Evolutionary conservation across 2,329 filamentous ascomycete species (phyloP), one percentile per base, ranked within the genome.

Genomic region (Colletotrichum tamarilloi): DNA sequence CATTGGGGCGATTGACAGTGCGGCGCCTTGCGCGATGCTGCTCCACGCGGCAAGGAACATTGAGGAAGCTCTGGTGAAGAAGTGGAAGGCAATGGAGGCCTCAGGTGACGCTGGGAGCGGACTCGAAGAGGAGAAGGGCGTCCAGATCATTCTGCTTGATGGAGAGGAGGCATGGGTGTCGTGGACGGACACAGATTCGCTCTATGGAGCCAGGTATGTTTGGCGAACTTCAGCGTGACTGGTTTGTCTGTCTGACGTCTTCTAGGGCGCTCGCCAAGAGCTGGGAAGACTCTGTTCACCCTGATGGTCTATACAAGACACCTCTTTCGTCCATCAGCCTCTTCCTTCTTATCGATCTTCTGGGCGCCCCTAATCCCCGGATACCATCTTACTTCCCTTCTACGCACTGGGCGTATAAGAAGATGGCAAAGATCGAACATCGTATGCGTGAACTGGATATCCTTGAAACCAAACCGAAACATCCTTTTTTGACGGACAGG

Each of bases 1-100:
- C 81, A 93, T 99, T 72, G 97, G 97, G 0, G 97, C 96, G 0
- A 97, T 91, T 16, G 97, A 99, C 80, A 98, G 95, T 78, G 97
- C 97, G 1, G 97, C 94, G 22, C 95, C 97, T 11, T 98, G 96
- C 82, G 97, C 97, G 0, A 95, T 98, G 88, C 87, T 99, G 72
- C 89, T 99, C 90, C 94, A 98, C 81, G 91, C 93, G 14, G 94
- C 95, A 74, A 88, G 92, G 76, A 94, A 91, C 75, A 90, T 99
- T 58, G 95, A 98, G 78, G 87, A 85, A 1, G 94, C 94, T 2
- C 84, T 98, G 80, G 94, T 92, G 35, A 89, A 88, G 80, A 97
- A 96, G 84, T 98, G 97, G 94, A 88, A 90, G 35, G 88, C 87
- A 38, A 94, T 95, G 90, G 82, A 90, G 75, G 88, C 86, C 5